These are phyloP conservation scores for Alternaria ethzedia DNA, from an alignment of 2,329 filamentous ascomycete species.

Conservation along the genomic window DNA sequence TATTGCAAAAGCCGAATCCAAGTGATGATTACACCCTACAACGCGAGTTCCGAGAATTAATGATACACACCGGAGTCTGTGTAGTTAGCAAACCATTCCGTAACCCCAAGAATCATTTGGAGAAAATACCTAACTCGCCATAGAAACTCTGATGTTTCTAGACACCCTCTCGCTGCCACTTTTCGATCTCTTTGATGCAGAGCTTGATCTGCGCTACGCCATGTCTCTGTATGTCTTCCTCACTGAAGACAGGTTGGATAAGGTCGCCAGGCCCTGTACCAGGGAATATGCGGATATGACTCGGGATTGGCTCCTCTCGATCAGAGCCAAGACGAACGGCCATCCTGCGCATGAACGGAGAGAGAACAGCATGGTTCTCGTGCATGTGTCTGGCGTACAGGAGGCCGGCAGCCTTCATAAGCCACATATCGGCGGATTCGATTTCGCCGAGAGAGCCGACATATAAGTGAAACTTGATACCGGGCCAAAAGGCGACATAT, in stretches of 20 bases:
- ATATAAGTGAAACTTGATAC: not conserved
- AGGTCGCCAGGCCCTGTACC: not conserved
- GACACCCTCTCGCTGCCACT: not conserved
- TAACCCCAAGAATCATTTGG: not conserved
- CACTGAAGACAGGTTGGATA: rapidly evolving
- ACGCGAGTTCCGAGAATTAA: not conserved
- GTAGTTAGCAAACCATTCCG: not conserved
- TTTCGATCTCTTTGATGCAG: rapidly evolving
- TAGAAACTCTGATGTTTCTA: not conserved
- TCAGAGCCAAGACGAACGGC: no score
- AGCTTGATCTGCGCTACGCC: rapidly evolving
- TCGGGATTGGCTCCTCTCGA: not conserved
- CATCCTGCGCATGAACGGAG: no score
- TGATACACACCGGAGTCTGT: not conserved
- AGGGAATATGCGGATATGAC: not conserved
- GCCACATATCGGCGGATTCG: no score
- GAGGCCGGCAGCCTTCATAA: no score
- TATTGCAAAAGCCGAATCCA: not conserved
- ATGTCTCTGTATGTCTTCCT: rapidly evolving
- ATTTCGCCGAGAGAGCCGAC: not conserved
- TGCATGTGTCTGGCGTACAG: not conserved
- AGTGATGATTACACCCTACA: not conserved
- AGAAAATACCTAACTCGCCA: not conserved
- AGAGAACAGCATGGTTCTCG: not conserved
- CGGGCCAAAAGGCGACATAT: no score